phyloP scores from a whole-genome alignment of 2,329 filamentous ascomycete species.

The Aureobasidium melanogenum region DNA sequence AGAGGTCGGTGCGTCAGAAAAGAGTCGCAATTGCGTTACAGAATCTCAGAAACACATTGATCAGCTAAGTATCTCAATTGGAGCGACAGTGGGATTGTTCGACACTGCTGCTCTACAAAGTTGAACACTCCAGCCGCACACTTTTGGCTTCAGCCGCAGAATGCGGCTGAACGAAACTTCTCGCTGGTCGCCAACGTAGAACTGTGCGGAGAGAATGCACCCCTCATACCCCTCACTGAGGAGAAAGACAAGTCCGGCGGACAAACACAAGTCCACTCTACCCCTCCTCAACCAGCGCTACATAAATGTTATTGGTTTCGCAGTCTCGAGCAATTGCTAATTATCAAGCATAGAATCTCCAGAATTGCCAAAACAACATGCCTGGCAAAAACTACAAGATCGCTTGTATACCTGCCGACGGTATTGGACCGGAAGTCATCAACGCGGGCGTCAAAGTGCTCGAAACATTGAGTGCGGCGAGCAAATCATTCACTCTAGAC shows the following conservation, averaged over 20 bases:
- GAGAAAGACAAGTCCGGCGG: neutral
- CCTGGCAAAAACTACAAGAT: slow-evolving; percentile 37
- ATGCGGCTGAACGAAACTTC: no score
- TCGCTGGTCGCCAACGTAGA: neutral
- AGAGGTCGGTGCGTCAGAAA: no score
- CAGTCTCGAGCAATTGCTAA: neutral
- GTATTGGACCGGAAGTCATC: slow-evolving; percentile 61
- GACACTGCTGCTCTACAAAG: no score
- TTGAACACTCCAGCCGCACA: no score
- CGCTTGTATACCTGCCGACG: slow-evolving; percentile 60
- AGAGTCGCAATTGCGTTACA: no score
- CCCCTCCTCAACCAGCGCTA: neutral
- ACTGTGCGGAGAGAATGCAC: neutral
- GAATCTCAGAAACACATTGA: no score
- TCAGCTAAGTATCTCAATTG: no score
- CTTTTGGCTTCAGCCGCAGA: no score
- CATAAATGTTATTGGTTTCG: neutral
- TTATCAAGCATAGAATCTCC: no score
- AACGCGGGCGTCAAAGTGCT: slow-evolving; percentile 54
- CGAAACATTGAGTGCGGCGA: slow-evolving; percentile 39
- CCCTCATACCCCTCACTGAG: neutral
- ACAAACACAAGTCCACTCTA: neutral
- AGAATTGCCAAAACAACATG: neutral
- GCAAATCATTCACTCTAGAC: slow-evolving; percentile 49
- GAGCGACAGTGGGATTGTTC: no score